Conservation (phyloP, 2,329 filamentous ascomycete species). For the Cadophora gregata region DNA sequence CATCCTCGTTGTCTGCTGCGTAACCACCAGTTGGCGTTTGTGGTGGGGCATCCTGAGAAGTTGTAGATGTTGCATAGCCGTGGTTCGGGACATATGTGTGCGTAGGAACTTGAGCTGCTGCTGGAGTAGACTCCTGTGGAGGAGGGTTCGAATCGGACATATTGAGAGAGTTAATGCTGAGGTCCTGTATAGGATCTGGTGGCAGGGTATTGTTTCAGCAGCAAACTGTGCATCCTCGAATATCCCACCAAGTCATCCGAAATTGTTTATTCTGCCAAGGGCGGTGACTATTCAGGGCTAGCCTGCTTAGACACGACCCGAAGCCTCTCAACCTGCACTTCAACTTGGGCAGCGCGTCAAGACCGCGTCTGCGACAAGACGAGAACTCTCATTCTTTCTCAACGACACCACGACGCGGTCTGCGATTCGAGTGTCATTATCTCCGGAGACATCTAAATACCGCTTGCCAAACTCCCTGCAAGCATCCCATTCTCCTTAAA, state of each 20-base stretch:
- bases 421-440: not conserved
- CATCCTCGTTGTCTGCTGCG: conserved; percentile 48
- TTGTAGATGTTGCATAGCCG: conserved; percentile 51
- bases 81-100: conserved; percentile 56
- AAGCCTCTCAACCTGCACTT: not conserved
- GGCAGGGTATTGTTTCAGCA: conserved; percentile 13
- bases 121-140: conserved; percentile 41
- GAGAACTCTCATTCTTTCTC: not conserved
- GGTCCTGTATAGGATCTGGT: not conserved
- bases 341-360: conserved; percentile 3
- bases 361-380: conserved; percentile 16
- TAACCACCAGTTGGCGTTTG: conserved; percentile 45
- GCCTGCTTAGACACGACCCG: not conserved
- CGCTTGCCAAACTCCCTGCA: not conserved
- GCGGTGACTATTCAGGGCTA: not conserved
- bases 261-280: conserved; percentile 5
- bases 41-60: conserved; percentile 43
- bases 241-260: conserved; percentile 10
- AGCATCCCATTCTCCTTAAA: no score
- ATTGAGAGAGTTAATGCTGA: not conserved
- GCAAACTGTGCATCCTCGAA: conserved; percentile 10
- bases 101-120: conserved; percentile 52
- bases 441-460: not conserved
- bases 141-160: conserved; percentile 34
- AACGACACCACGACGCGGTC: not conserved